Base-by-base conservation (phyloP, 2,329 filamentous ascomycete genomes). In the Aspergillus vadensis region DNA sequence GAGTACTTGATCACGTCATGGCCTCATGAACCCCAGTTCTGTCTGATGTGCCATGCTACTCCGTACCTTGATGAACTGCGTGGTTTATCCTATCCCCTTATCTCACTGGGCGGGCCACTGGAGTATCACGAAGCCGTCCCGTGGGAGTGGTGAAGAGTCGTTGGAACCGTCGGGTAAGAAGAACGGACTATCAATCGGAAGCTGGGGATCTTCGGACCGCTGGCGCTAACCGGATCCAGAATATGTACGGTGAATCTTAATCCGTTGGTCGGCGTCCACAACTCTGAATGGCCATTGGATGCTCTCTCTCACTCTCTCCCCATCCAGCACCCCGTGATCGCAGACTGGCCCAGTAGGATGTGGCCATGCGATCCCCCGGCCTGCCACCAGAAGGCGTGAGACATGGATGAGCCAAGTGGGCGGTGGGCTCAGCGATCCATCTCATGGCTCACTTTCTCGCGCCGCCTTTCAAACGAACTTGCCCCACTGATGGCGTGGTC, bases 151-250 rank as follows among this genome's bases (percentile, higher is more conserved):
- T 30, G 47, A 50, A 50, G 47, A 50, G 47, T 50, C 47, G 25
- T 50, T 50, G 47, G 47, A 50, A 50, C 23, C 47, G 25, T 27
- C 47, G 47, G 47, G 25, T 50, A 50, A 50, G 47, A 30, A 23
- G 25, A 17, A n/a, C 23, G n/a, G 17, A 57, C 25, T 44, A 59
- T 61, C 52, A 56, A 51, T 56, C 39, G 58, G 58, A 39, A 57
- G 52, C 27, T 55, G 58, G 41, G 49, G 52, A 56, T 44, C 58
- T 60, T 63, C 61, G 58, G 59, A 47, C 63, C 55, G 61, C 47
- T 43, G 36, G 48, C 49, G 51, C 59, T 62, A 65, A 65, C 63
- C 62, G 27, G 48, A 65, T 64, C 48, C 57, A 64, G 63, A 59
- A 64, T 64, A 62, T 65, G 63, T 61, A 59, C 56, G 54, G 27